Percentiles rank a stretch among this genome's conserved stretches.
Conservation (phyloP, 2,329 filamentous ascomycete genomes). For the Pseudogymnoascus sp. region DNA sequence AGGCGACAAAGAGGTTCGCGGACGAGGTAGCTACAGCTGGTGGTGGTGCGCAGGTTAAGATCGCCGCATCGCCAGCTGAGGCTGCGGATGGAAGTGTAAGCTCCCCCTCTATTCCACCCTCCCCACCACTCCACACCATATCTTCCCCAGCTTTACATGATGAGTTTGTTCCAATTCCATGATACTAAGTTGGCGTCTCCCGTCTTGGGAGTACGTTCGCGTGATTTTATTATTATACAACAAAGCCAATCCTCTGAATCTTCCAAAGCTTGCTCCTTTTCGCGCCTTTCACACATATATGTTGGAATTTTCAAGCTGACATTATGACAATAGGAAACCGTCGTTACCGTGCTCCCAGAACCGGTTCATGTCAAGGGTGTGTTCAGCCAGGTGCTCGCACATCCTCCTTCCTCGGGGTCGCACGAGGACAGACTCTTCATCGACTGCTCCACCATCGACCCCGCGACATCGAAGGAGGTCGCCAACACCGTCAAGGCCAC, state of each 20-base stretch:
- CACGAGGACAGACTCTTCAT: constrained; percentile 71
- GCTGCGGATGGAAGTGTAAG: constrained; percentile 62
- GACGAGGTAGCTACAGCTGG: constrained; percentile 38
- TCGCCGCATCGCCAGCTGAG: constrained; percentile 52
- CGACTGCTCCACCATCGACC: constrained; percentile 95
- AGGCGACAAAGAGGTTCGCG: constrained; percentile 48
- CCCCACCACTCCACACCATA: not conserved
- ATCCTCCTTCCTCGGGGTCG: constrained; percentile 39
- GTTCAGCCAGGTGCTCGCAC: constrained; percentile 66
- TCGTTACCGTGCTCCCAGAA: constrained; percentile 85
- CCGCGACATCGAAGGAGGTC: constrained; percentile 71
- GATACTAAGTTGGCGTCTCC: constrained; percentile 68
- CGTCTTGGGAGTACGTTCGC: constrained; percentile 41
- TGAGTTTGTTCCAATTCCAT: constrained; percentile 49
- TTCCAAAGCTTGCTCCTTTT: constrained; percentile 14
- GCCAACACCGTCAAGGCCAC: constrained; percentile 62
- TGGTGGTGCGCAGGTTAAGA: constrained; percentile 41
- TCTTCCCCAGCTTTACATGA: constrained; percentile 33
- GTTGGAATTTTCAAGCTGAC: constrained; percentile 13
- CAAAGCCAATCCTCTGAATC: constrained; percentile 71
- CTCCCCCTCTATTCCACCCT: constrained; percentile 19
- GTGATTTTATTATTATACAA: constrained; percentile 53
- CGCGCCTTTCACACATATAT: not conserved
- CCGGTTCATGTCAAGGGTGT: constrained; percentile 80
- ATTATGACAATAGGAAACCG: constrained; percentile 56